Percentiles rank a stretch among this genome's conserved stretches.
These are phyloP conservation scores for Hypoxylon rickii DNA, from an alignment of 495 filamentous ascomycete species.

Conservation along the genomic window DNA sequence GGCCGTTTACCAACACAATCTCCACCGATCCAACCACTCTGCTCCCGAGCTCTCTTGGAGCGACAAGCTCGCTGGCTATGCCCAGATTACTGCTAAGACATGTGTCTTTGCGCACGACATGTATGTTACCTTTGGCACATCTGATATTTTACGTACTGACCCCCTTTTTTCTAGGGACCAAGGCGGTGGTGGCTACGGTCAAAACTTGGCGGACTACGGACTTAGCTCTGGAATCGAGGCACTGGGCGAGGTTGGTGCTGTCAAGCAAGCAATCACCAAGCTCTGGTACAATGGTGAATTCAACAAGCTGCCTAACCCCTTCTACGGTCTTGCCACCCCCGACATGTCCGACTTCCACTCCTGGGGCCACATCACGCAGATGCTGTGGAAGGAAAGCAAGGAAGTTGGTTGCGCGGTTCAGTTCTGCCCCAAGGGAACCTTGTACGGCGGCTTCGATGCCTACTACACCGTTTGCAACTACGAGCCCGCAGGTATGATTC, in stretches of 20 bases:
- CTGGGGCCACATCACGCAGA: constrained; percentile 90
- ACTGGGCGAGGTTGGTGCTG: constrained; percentile 47
- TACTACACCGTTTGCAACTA: constrained; percentile 93
- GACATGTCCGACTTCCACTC: constrained; percentile 64
- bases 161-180: no score
- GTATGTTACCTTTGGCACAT: no score
- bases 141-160: no score
- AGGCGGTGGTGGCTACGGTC: constrained; percentile 72
- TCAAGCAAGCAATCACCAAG: constrained; percentile 70
- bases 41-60: constrained; percentile 67
- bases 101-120: constrained; percentile 79
- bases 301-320: constrained; percentile 35
- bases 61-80: constrained; percentile 63
- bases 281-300: constrained; percentile 86
- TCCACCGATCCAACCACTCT: constrained; percentile 84
- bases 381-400: constrained; percentile 78
- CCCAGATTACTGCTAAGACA: constrained; percentile 48
- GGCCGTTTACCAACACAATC: constrained; percentile 77
- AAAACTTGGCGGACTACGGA: constrained; percentile 73
- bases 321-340: constrained; percentile 48
- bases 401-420: constrained; percentile 75
- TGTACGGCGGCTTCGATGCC: constrained; percentile 41
- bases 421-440: constrained; percentile 54
- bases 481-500: constrained; percentile 61
- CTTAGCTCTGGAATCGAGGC: constrained; percentile 30